phyloP scores from a whole-genome alignment of 441 rosid species.

The Rhodomyrtus psidioides region DNA sequence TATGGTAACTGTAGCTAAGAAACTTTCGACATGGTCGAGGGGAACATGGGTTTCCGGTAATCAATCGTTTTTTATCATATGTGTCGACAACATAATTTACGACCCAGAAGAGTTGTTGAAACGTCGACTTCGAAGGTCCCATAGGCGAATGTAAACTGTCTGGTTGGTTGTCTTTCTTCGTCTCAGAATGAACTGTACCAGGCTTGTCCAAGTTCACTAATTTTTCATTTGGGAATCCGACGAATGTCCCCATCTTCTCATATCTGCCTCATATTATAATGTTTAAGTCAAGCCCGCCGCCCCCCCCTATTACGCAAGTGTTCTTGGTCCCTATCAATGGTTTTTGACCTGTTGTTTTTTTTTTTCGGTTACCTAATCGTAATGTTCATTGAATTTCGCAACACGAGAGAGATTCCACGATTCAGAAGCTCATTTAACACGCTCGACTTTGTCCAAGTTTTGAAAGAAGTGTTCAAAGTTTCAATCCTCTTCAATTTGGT shows the following conservation, averaged over 20 bases:
- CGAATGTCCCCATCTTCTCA: not conserved
- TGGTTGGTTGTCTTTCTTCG: not conserved
- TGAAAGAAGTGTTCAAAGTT: not conserved
- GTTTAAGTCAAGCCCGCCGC: not conserved
- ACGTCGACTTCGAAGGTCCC: not conserved
- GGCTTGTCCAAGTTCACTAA: not conserved
- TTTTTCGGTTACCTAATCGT: not conserved
- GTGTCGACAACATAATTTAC: not conserved
- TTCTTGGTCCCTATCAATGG: not conserved
- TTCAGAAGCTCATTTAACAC: not conserved
- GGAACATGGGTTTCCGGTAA: not conserved
- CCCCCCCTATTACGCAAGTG: not conserved
- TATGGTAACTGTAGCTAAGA: not conserved
- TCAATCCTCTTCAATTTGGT: not conserved
- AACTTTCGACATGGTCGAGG: not conserved
- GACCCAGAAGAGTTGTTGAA: not conserved
- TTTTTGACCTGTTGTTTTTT: not conserved
- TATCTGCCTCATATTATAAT: not conserved
- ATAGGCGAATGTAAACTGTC: not conserved
- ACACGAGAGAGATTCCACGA: not conserved
- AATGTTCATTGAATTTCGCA: not conserved
- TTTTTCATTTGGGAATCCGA: not conserved
- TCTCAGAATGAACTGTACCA: not conserved
- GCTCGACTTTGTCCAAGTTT: not conserved
- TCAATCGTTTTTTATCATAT: not conserved